Base-by-base conservation (phyloP, 306 rosid species). In the Begonia peltatifolia region DNA sequence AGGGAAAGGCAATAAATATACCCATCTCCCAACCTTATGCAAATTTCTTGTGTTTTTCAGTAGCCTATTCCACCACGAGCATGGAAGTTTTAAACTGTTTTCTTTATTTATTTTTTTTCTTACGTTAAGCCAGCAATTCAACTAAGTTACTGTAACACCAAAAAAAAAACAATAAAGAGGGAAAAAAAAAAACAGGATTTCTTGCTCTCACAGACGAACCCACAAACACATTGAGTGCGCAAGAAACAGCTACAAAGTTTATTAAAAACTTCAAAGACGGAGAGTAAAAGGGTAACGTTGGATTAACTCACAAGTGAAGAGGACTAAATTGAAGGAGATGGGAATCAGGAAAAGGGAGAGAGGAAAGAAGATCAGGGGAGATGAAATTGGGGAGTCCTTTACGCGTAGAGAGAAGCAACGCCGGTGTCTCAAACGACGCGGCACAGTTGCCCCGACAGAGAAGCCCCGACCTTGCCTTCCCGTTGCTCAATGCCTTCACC, bases 271-370 rank as follows among this genome's bases (percentile, higher is more conserved):
- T 11, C 38, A 22, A 12, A 42, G 17, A n/a, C 2, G 6, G 13
- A 10, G 30, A 18, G 2, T 9, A 44, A 5, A 55, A 8, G 36
- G 42, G 13, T 12, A n/a, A 15, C 42, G 50, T 13, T 12, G 12
- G 9, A 58, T n/a, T 46, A 1, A 53, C 80, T 70, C 74, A 88
- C 96, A 90, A 90, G 68, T 90, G 95, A 46, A 85, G 74, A 1
- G 95, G 87, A 43, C 85, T 78, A 47, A 83, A 69, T 59, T 90
- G 97, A 55, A 90, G 81, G 63, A 85, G 84, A 60, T 75, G 74
- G 59, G 84, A 82, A 63, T 89, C 81, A 14, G 97, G 97, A 12
- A 76, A 90, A 57, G 97, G 97, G n/a, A 90, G 87, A 63, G 94
- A 83, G 52, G 74, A 38, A 63, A 90, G 87, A 54, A 80, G 87